phyloP scores from a whole-genome alignment of 2,329 filamentous ascomycete genomes.

The Pyricularia sp. region DNA sequence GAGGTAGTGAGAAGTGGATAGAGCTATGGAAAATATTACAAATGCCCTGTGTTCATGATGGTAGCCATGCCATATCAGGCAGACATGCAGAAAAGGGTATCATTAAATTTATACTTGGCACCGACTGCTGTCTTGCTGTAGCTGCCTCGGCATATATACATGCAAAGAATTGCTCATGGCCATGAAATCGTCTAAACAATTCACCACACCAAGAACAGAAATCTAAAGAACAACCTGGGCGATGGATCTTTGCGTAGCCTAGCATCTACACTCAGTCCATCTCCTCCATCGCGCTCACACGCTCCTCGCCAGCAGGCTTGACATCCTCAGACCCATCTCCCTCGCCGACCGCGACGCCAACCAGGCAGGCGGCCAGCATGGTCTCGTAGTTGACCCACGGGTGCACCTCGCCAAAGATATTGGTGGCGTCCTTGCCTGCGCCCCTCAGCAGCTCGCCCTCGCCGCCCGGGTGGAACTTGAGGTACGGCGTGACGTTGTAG shows the following conservation, averaged over 20 bases:
- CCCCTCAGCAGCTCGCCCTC: constrained; percentile 56
- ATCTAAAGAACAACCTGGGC: neutral
- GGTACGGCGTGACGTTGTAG: constrained; percentile 86
- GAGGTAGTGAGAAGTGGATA: constrained; percentile 22
- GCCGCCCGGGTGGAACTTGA: constrained; percentile 83
- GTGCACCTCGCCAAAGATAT: constrained; percentile 53
- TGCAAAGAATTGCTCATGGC: neutral
- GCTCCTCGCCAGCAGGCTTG: constrained; percentile 6
- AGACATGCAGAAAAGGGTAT: neutral
- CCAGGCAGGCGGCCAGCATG: constrained; percentile 50
- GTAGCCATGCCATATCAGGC: neutral
- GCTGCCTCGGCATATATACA: neutral
- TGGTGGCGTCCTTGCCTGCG: constrained; percentile 48
- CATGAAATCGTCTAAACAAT: neutral
- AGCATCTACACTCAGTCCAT: constrained; percentile 37
- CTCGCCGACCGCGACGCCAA: constrained; percentile 52
- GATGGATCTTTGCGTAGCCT: neutral
- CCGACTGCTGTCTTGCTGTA: neutral
- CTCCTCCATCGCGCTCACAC: constrained; percentile 32
- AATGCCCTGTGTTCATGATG: neutral
- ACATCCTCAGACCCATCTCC: constrained; percentile 24
- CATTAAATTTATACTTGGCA: neutral
- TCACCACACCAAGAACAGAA: neutral
- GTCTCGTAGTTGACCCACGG: constrained; percentile 63
- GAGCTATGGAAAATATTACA: neutral